phyloP scores from a whole-genome alignment of 192 early-diverging fungal genomes.

The Coemansia sp. region DNA sequence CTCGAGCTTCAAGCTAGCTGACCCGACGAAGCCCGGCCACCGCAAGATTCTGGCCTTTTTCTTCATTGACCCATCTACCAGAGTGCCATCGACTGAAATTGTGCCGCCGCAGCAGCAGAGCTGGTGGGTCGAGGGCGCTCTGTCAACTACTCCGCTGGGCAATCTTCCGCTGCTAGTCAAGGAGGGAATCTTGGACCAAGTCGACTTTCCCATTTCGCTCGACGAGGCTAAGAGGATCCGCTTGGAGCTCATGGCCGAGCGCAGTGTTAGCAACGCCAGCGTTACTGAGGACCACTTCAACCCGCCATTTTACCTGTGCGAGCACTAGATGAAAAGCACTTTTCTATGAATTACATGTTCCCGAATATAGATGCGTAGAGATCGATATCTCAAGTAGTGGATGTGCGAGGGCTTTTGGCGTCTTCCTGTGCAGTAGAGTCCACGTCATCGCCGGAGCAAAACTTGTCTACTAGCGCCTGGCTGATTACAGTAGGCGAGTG shows the following conservation, averaged over 20 bases:
- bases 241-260: slow-evolving; percentile 52
- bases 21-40: slow-evolving; percentile 60
- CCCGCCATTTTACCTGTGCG: slow-evolving; percentile 28
- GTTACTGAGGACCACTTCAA: slow-evolving; percentile 1
- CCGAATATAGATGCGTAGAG: not conserved
- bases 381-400: not conserved
- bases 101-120: slow-evolving; percentile 67
- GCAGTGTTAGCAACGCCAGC: slow-evolving; percentile 15
- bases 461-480: slow-evolving; percentile 29
- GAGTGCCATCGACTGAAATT: slow-evolving; percentile 56
- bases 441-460: slow-evolving; percentile 18
- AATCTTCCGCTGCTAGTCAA: slow-evolving; percentile 23
- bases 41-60: slow-evolving; percentile 72
- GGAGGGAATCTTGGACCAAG: slow-evolving; percentile 10
- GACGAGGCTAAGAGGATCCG: slow-evolving; percentile 45
- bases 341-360: not conserved
- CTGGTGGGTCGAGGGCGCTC: slow-evolving; percentile 29
- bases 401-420: not conserved
- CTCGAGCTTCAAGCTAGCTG: slow-evolving; percentile 58
- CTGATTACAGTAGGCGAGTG: slow-evolving; percentile 20
- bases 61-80: slow-evolving; percentile 62
- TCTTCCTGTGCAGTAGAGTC: slow-evolving; percentile 6
- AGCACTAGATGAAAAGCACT: slow-evolving; percentile 13
- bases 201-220: slow-evolving; percentile 43
- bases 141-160: slow-evolving; percentile 1